Evolutionary conservation across 2,329 filamentous ascomycete genomes (phyloP), one percentile per base, ranked within the genome.

Genomic region (Verticillium tricorpus): DNA sequence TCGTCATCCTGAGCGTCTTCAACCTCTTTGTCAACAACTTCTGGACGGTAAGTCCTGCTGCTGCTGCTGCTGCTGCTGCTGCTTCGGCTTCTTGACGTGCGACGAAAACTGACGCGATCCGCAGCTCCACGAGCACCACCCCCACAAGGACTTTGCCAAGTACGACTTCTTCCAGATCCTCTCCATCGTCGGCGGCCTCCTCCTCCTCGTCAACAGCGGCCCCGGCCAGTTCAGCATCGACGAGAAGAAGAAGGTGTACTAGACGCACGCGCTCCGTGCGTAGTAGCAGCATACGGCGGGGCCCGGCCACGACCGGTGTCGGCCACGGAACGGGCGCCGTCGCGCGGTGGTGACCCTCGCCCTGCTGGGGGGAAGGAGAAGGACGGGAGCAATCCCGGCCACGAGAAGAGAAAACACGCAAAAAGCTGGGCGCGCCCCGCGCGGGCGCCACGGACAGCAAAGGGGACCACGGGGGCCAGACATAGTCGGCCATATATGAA

Each of bases 211-310:
- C 80, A 99, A 99, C 87, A 97, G 95, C 86, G 95, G 95, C 65
- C 95, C 95, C 11, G 95, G 95, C 66, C 93, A 97, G 78, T 91
- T 98, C 84, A 96, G 91, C 76, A 94, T 98, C 77, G 95, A 99
- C 79, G 95, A 99, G 87, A 99, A 99, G 91, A 99, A 99, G 89
- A 99, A 99, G 86, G 95, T 99, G 69, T 99, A 99, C 82, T 99
- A 85, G n/a, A 45, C 7, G 14, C 19, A 45, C 9, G 19, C 12
- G 22, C 9, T 17, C 17, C 35, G 17, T n/a, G 50, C 57, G 19
- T 25, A 22, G 11, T 19, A 19, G 17, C 19, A 22, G 28, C n/a
- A n/a, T n/a, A 52, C 45, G 45, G 14, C 34, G 9, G 34, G 34
- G 45, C n/a, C 9, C n/a, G n/a, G 9, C n/a, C 40, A 4, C 19